A percentile compares a stretch with the other conserved stretches of the same genome.
Conservation (phyloP, 148 eudicot genomes). For the Oxyria digyna region DNA sequence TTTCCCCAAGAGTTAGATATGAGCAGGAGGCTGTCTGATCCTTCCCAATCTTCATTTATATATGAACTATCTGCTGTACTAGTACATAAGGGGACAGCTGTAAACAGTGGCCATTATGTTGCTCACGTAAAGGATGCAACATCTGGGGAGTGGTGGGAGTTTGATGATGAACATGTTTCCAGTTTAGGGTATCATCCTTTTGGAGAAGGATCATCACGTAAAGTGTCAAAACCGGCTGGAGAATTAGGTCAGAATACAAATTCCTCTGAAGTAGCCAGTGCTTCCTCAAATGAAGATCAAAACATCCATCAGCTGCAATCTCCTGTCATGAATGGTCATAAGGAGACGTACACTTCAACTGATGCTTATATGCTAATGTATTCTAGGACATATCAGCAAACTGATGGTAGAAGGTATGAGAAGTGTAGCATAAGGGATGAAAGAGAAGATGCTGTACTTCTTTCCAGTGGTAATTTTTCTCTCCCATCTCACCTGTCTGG, state of each 20-base stretch:
- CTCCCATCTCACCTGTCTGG: conserved; percentile 73
- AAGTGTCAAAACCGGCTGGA: conserved; percentile 33
- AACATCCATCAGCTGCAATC: conserved; percentile 20
- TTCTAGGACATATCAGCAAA: no score
- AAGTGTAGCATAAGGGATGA: conserved; percentile 15
- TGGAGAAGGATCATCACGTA: conserved; percentile 53
- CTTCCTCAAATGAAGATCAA: conserved; percentile 22
- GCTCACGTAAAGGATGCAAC: conserved; percentile 83
- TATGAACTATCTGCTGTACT: conserved; percentile 90
- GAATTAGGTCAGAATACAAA: conserved; percentile 22
- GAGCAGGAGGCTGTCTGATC: conserved; percentile 56
- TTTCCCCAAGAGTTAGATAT: conserved; percentile 82
- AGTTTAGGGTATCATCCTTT: conserved; percentile 77
- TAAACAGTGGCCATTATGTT: conserved; percentile 88
- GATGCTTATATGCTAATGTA: conserved; percentile 99
- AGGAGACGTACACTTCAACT: conserved; percentile 61
- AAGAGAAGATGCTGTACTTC: conserved; percentile 17
- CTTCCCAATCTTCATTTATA: conserved; percentile 31
- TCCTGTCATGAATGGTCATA: conserved; percentile 18
- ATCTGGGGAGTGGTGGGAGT: conserved; percentile 92
- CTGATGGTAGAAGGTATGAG: not conserved
- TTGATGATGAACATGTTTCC: conserved; percentile 91
- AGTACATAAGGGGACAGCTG: conserved; percentile 96
- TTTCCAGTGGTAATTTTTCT: conserved; percentile 18
- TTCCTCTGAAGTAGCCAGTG: conserved; percentile 20